phyloP scores from a whole-genome alignment of 176 grass and related monocot species.

The Aegilops umbellulata region DNA sequence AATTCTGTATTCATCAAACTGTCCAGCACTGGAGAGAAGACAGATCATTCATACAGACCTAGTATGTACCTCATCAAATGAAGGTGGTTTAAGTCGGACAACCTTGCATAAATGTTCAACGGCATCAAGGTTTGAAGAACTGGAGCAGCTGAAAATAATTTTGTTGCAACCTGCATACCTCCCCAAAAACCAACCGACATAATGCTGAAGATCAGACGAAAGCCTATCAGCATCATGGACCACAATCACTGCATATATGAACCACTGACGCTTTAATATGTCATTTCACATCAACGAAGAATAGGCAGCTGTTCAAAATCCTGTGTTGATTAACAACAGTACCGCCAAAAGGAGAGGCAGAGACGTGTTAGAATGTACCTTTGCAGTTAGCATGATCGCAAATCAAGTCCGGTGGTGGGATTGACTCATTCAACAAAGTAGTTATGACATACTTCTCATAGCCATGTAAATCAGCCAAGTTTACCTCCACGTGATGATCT shows the following conservation, averaged over 20 bases:
- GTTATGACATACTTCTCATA: conserved; percentile 65
- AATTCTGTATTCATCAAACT: background rate
- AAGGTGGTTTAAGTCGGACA: conserved; percentile 59
- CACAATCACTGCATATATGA: conserved; percentile 43
- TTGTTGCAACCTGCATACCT: conserved; percentile 56
- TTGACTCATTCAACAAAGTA: conserved; percentile 55
- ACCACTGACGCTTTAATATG: background rate
- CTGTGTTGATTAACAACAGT: background rate
- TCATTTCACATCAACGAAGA: background rate
- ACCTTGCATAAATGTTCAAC: conserved; percentile 47
- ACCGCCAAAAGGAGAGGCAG: background rate
- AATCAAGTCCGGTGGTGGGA: conserved; percentile 23
- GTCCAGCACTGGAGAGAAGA: background rate
- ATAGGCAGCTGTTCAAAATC: background rate
- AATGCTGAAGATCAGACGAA: conserved; percentile 59
- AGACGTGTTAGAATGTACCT: conserved; percentile 32
- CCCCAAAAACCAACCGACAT: conserved; percentile 55
- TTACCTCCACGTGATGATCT: conserved; percentile 61
- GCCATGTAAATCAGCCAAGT: conserved; percentile 62
- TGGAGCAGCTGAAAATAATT: conserved; percentile 62
- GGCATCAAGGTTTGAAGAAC: conserved; percentile 64
- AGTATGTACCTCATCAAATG: conserved; percentile 46
- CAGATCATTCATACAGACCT: background rate
- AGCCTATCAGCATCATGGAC: conserved; percentile 61
- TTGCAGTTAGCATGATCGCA: conserved; percentile 42